phyloP scores from a whole-genome alignment of 805 yeast genomes.

The Ogataea corticis region DNA sequence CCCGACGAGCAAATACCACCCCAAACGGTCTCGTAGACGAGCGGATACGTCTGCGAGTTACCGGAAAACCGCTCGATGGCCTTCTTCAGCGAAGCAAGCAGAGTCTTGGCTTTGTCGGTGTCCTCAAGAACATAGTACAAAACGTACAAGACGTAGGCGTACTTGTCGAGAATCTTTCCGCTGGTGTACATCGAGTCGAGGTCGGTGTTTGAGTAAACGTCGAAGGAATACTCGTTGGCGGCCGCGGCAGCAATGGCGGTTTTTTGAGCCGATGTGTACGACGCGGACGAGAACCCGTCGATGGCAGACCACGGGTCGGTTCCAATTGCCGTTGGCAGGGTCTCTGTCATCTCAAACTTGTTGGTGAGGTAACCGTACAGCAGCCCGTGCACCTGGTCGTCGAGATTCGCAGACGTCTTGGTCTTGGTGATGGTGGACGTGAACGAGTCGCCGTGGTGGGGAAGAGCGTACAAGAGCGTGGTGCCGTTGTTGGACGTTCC shows the following conservation, averaged over 20 bases:
- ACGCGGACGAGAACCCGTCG: conserved; percentile 29
- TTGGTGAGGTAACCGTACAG: conserved; percentile 47
- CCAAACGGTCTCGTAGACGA: conserved; percentile 76
- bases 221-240: conserved; percentile 39
- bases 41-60: conserved; percentile 67
- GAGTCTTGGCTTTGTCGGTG: conserved; percentile 45
- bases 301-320: conserved; percentile 61
- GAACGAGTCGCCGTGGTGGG: conserved; percentile 49
- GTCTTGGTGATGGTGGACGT: conserved; percentile 27
- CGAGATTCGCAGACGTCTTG: conserved; percentile 39
- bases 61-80: conserved; percentile 67
- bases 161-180: conserved; percentile 87
- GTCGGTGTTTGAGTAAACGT: conserved; percentile 45
- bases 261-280: conserved; percentile 22
- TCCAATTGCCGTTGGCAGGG: conserved; percentile 41
- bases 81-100: conserved; percentile 56
- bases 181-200: conserved; percentile 63
- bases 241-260: conserved; percentile 36
- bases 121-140: conserved; percentile 65
- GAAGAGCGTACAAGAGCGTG: conserved; percentile 49
- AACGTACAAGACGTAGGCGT: conserved; percentile 78
- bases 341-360: conserved; percentile 42
- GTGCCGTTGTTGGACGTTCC: conserved; percentile 49
- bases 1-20: conserved; percentile 73
- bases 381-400: conserved; percentile 51